Evolutionary conservation across 2,329 filamentous ascomycete species (phyloP).

Genomic region (Gaeumannomyces sp.): DNA sequence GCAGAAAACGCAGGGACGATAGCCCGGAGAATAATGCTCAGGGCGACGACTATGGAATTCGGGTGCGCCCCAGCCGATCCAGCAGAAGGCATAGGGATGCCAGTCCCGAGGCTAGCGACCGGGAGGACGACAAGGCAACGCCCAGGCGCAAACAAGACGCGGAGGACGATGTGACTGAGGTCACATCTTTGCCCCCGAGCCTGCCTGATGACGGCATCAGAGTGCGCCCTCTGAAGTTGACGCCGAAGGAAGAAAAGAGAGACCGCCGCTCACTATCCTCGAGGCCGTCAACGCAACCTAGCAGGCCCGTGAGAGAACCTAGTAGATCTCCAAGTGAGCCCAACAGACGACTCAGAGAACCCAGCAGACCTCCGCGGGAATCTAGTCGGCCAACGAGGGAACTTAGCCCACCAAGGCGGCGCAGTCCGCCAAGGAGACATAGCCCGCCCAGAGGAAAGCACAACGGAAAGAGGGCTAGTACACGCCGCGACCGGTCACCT

Average conservation of each 20-base stretch:
- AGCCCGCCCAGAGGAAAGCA: not conserved
- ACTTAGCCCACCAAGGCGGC: not conserved
- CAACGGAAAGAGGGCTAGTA: conserved; percentile 14
- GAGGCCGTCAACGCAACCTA: not conserved
- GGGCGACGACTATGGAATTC: conserved; percentile 34
- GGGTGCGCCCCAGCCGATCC: conserved; percentile 24
- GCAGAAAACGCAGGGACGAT: not conserved
- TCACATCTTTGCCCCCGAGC: conserved; percentile 23
- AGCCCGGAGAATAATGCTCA: not conserved
- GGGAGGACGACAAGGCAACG: conserved; percentile 16
- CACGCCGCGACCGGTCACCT: conserved; percentile 14
- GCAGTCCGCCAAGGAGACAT: not conserved
- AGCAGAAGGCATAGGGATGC: conserved; percentile 3
- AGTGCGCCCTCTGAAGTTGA: conserved; percentile 20
- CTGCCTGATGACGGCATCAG: conserved; percentile 30
- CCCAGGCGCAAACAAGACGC: not conserved
- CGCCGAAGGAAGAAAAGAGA: conserved; percentile 22
- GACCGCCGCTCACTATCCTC: conserved; percentile 14
- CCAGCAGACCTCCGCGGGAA: not conserved
- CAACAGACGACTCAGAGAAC: not conserved
- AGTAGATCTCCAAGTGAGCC: not conserved
- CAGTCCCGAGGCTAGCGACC: not conserved
- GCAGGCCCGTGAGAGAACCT: not conserved
- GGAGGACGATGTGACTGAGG: conserved; percentile 22
- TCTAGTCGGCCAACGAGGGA: not conserved